Conservation (phyloP, 495 filamentous ascomycete species). For the Aspergillus egyptiacus region DNA sequence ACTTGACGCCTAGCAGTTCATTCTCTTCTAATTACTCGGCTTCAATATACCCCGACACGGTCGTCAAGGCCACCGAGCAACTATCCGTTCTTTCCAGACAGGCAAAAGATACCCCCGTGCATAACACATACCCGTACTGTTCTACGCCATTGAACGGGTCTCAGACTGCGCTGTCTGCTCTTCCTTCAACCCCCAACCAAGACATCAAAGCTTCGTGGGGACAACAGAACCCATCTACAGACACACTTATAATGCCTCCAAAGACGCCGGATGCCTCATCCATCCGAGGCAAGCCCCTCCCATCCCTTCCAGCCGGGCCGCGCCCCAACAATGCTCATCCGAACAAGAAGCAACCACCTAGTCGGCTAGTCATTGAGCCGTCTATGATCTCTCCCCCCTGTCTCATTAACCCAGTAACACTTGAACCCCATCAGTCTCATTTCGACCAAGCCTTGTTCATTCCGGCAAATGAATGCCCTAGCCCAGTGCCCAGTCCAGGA, state of each 20-base stretch:
- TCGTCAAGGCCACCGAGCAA: slow-evolving; percentile 29
- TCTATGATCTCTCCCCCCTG: slow-evolving; percentile 42
- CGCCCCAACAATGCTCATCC: slow-evolving; percentile 18
- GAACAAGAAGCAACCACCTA: slow-evolving; percentile 27
- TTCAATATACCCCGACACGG: slow-evolving; percentile 27
- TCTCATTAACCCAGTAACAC: slow-evolving; percentile 39
- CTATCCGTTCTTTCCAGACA: slow-evolving; percentile 25
- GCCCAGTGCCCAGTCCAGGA: slow-evolving; percentile 37
- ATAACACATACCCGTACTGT: slow-evolving; percentile 27
- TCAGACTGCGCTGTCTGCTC: slow-evolving; percentile 27
- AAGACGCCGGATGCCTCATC: slow-evolving; percentile 24
- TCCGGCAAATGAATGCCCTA: slow-evolving; percentile 37
- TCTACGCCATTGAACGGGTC: slow-evolving; percentile 31
- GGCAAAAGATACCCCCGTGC: slow-evolving; percentile 12
- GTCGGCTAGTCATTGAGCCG: slow-evolving; percentile 32
- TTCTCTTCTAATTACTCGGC: slow-evolving; percentile 40
- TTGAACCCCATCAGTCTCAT: slow-evolving; percentile 40
- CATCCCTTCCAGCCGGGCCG: slow-evolving; percentile 28
- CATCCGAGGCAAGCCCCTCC: slow-evolving; percentile 33
- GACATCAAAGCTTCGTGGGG: slow-evolving; percentile 19
- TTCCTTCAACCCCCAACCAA: slow-evolving; percentile 26
- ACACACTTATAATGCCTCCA: slow-evolving; percentile 34
- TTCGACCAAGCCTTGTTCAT: slow-evolving; percentile 45
- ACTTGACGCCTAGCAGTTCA: slow-evolving; percentile 43
- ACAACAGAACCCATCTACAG: slow-evolving; percentile 24